Evolutionary conservation across 805 yeast genomes (phyloP).

Genomic region (Kuraishia piskuri): DNA sequence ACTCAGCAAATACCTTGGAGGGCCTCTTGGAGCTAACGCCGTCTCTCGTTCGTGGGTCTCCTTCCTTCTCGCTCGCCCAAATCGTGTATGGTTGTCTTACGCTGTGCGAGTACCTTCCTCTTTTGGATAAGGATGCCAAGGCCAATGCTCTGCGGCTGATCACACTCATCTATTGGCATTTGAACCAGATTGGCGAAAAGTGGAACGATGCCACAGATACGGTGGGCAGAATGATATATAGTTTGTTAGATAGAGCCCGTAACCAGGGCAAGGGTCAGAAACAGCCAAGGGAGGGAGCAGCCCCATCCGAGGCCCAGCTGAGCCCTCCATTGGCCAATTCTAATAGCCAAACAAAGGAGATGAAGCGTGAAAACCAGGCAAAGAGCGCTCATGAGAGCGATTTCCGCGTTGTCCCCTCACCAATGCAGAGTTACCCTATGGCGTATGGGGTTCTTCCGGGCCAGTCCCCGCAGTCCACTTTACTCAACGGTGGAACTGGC

Average conservation of each 20-base stretch:
- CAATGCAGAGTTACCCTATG: background rate
- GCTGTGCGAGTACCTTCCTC: constrained; percentile 36
- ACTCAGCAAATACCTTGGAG: constrained; percentile 35
- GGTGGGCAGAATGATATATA: constrained; percentile 45
- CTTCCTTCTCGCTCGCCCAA: constrained; percentile 41
- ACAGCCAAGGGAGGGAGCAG: background rate
- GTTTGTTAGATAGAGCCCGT: constrained; percentile 35
- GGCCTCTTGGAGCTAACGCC: constrained; percentile 36
- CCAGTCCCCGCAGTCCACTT: background rate
- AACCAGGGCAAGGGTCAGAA: background rate
- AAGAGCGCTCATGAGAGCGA: too few species aligned
- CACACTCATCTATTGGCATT: constrained; percentile 48
- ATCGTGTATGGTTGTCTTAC: constrained; percentile 47
- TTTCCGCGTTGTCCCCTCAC: background rate
- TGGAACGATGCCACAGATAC: constrained; percentile 53
- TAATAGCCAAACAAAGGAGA: too few species aligned
- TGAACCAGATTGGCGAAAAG: constrained; percentile 47
- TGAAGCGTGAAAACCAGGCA: too few species aligned
- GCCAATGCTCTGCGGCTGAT: constrained; percentile 35
- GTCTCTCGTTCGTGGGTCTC: constrained; percentile 44
- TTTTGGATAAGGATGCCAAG: constrained; percentile 29
- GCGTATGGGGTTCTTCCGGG: background rate
- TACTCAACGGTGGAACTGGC: background rate
- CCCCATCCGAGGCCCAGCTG: too few species aligned
- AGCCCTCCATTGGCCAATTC: too few species aligned